phyloP scores from a whole-genome alignment of 163 green algal species.

The Coccomyxa subellipsoidea region DNA sequence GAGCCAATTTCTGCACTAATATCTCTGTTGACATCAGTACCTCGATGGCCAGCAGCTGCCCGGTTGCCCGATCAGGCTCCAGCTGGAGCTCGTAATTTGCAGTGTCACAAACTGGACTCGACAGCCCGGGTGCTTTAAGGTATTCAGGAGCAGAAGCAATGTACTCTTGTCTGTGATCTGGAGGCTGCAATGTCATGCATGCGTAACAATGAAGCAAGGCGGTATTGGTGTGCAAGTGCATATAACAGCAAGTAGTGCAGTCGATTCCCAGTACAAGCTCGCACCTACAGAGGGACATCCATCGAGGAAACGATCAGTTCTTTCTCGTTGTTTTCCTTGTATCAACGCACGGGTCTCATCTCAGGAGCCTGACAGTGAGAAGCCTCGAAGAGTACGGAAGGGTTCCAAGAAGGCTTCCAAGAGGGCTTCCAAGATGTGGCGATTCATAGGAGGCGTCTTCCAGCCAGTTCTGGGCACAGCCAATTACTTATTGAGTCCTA shows the following conservation, averaged over 20 bases:
- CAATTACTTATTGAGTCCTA: neutral
- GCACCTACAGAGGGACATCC: neutral
- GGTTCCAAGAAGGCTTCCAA: neutral
- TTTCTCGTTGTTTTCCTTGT: neutral
- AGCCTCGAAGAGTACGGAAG: neutral
- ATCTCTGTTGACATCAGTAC: neutral
- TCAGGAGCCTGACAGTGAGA: neutral
- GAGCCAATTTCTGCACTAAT: neutral
- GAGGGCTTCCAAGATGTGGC: neutral
- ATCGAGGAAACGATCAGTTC: neutral
- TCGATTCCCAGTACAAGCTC: neutral
- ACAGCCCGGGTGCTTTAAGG: too few relatives aligned
- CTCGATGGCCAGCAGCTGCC: neutral
- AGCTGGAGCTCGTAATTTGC: neutral
- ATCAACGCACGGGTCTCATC: neutral
- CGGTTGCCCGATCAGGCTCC: neutral
- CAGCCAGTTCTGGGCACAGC: neutral
- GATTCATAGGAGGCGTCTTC: neutral
- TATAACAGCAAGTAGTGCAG: neutral
- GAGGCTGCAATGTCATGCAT: neutral
- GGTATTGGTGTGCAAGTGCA: neutral
- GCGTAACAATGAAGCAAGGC: neutral
- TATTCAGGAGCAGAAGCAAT: too few relatives aligned
- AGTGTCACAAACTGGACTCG: too few relatives aligned
- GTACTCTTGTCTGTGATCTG: too few relatives aligned